Base-by-base conservation (phyloP, 2,329 filamentous ascomycete species). In the Epichloe scottii region DNA sequence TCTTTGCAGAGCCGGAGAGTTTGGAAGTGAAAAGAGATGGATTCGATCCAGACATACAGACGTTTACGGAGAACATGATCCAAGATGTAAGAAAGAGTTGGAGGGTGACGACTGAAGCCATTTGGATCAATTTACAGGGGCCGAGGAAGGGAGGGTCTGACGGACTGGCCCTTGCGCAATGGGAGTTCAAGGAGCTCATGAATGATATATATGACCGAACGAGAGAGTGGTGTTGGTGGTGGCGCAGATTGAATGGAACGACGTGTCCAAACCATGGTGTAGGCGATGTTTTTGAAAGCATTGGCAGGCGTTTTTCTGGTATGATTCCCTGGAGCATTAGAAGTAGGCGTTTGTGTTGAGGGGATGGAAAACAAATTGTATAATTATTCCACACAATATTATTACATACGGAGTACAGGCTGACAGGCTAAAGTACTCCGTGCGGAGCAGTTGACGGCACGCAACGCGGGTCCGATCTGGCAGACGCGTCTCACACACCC, bases 71-170 rank as follows among this genome's bases (percentile, higher is more conserved):
- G 15, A 67, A 68, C 46, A 72, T 78, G 38, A 50, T 67, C 5
- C 63, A 66, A 8, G 74, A 78, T 41, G 67, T 77, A 11, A 60
- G 62, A 4, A 67, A 65, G 43, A 72, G 69, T 41, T 78, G 76
- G 76, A 52, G 66, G 7, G 58, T 63, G 1, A 60, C 60, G 3
- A 59, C 57, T 3, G 57, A 59, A 2, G 61, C 53, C 3, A 65
- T 75, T 11, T 62, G 52, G 3, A 66, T 75, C 17, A 67, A 63
- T 0, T 65, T 74, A 23, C 69, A 65, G 51, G 66, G 64, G 3
- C 68, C 70, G 4, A 64, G 63, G 2, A 66, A 62, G 48, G 59
- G 62, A 6, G 17, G 26, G 5, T 15, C 19, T 23, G 67, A 17
- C 67, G 71, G 48, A 69, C 68, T 66, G 15, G 51, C 56, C 17